Conservation (phyloP, 495 filamentous ascomycete species). For the Aspergillus nanangensis region DNA sequence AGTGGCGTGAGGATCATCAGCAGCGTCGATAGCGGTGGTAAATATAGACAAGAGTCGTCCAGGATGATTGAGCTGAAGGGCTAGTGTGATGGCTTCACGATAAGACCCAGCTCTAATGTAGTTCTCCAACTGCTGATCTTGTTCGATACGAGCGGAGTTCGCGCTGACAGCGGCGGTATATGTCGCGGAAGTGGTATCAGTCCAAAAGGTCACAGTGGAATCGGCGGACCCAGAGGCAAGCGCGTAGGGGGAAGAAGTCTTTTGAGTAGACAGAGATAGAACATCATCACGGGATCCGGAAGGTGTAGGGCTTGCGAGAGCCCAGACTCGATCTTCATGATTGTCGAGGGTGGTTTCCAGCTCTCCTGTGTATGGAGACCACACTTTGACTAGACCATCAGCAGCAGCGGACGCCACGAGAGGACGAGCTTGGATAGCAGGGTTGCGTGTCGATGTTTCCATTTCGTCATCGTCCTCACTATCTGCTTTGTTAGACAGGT, state of each 20-base stretch:
- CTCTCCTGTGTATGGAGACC: constrained; percentile 80
- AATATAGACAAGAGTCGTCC: constrained; percentile 79
- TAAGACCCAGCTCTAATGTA: constrained; percentile 81
- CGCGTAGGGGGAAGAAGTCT: constrained; percentile 43
- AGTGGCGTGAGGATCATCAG: constrained; percentile 29
- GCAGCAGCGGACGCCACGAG: constrained; percentile 83
- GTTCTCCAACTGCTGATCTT: constrained; percentile 90
- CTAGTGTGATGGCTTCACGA: constrained; percentile 86
- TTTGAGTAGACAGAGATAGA: constrained; percentile 28
- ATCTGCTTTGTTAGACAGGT: constrained; percentile 29
- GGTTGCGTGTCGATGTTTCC: constrained; percentile 16
- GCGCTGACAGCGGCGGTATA: constrained; percentile 63
- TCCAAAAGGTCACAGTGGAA: constrained; percentile 90
- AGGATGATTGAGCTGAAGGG: constrained; percentile 89
- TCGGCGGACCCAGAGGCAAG: constrained; percentile 88
- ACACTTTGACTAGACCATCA: constrained; percentile 95
- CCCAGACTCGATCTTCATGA: constrained; percentile 92
- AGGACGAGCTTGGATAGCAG: constrained; percentile 35
- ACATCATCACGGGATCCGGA: constrained; percentile 37
- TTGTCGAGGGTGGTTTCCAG: constrained; percentile 86
- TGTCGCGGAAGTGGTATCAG: constrained; percentile 81
- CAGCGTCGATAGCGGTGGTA: constrained; percentile 66
- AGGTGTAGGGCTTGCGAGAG: constrained; percentile 64
- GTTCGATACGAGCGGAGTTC: constrained; percentile 75
- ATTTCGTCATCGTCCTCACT: constrained; percentile 33